Percentiles rank a stretch among this genome's conserved stretches.
Conservation (phyloP, 305 asterid genomes). For the Ilex paraguariensis region DNA sequence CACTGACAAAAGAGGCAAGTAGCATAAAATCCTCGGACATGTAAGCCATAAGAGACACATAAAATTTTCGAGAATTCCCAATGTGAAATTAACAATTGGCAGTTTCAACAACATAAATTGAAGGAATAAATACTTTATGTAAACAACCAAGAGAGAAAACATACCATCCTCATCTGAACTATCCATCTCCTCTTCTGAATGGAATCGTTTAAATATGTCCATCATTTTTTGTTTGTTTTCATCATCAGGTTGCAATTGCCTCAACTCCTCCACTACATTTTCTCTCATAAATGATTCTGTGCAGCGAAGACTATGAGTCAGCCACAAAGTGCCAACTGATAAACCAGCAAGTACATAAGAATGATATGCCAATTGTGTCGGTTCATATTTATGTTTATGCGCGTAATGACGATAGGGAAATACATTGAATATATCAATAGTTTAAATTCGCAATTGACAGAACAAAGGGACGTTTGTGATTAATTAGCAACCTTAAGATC, state of each 20-base stretch:
- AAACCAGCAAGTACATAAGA: conserved; percentile 11
- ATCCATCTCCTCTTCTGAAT: conserved; percentile 58
- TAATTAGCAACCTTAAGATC: too few relatives aligned
- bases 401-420: not conserved
- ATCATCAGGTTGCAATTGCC: conserved; percentile 49
- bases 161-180: conserved; percentile 55
- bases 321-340: conserved; percentile 12
- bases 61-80: too few relatives aligned
- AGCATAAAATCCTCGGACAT: too few relatives aligned
- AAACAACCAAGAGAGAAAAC: not conserved
- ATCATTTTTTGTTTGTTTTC: conserved; percentile 66
- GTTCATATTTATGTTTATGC: too few relatives aligned
- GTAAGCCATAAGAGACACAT: too few relatives aligned
- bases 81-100: too few relatives aligned
- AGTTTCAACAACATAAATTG: too few relatives aligned
- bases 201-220: conserved; percentile 74
- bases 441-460: too few relatives aligned
- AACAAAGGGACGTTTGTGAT: too few relatives aligned
- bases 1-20: too few relatives aligned
- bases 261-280: conserved; percentile 71
- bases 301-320: conserved; percentile 84
- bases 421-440: conserved; percentile 7
- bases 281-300: conserved; percentile 90
- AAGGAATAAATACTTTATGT: too few relatives aligned
- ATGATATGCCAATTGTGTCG: too few relatives aligned